Conservation (phyloP, 148 eudicot genomes). For the Nepenthes gracilis region DNA sequence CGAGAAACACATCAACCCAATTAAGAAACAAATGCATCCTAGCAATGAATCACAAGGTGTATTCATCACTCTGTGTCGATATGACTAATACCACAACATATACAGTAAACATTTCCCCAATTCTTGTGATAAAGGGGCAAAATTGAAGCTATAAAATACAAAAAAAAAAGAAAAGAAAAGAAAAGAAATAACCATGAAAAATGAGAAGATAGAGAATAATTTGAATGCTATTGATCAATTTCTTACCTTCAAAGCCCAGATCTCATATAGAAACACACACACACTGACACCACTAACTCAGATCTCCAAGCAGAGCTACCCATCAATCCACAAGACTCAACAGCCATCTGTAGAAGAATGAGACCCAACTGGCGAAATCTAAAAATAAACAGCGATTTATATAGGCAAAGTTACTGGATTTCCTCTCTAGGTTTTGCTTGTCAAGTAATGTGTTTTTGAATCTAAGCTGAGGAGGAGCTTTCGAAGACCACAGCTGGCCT, state of each 20-base stretch:
- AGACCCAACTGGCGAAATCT: background rate
- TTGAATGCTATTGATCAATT: background rate
- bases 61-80: background rate
- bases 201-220: slow-evolving; percentile 1
- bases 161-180: background rate
- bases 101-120: background rate
- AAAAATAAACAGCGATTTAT: slow-evolving; percentile 1
- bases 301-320: slow-evolving; percentile 19
- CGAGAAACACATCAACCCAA: too few species aligned
- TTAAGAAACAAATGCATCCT: too few species aligned
- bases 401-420: background rate
- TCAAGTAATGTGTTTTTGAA: background rate
- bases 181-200: background rate
- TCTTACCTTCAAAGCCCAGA: slow-evolving; percentile 23
- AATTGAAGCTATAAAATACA: too few species aligned
- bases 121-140: too few species aligned
- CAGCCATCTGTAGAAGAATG: slow-evolving; percentile 1
- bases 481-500: too few species aligned
- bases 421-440: background rate
- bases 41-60: background rate
- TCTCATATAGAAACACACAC: slow-evolving; percentile 13
- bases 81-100: background rate
- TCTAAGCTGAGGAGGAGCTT: background rate
- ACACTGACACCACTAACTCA: slow-evolving; percentile 12
- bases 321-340: slow-evolving; percentile 11